Evolutionary conservation across 768 basidiomycete genomes (phyloP).

Genomic region (Podaxis sp.): DNA sequence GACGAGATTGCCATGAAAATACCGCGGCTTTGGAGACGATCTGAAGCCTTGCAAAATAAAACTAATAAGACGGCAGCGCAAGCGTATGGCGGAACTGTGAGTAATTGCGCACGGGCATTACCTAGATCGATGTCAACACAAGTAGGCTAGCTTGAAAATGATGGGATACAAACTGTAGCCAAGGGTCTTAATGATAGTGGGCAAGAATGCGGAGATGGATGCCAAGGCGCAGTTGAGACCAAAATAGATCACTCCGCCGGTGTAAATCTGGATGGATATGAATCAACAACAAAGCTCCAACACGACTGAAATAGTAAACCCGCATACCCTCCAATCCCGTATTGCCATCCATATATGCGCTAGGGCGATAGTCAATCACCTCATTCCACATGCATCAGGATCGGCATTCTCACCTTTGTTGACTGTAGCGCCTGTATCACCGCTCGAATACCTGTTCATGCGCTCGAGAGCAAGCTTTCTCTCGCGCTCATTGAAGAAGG

Average conservation of each 20-base stretch:
- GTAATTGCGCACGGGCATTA: slow-evolving; percentile 64
- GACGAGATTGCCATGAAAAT: slow-evolving; percentile 45
- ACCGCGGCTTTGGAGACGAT: slow-evolving; percentile 62
- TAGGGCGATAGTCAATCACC: slow-evolving; percentile 23
- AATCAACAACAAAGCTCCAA: slow-evolving; percentile 5
- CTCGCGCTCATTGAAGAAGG: slow-evolving; percentile 51
- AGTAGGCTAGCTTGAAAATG: neutral
- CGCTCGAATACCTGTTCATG: slow-evolving; percentile 64
- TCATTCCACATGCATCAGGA: neutral
- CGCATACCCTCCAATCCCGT: slow-evolving; percentile 66
- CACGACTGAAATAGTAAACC: neutral
- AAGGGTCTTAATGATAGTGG: slow-evolving; percentile 76
- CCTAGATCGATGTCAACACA: slow-evolving; percentile 35
- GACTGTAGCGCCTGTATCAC: slow-evolving; percentile 63
- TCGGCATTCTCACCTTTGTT: slow-evolving; percentile 48
- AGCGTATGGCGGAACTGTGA: slow-evolving; percentile 83
- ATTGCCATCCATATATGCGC: slow-evolving; percentile 66
- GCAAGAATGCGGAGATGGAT: slow-evolving; percentile 82
- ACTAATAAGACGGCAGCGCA: slow-evolving; percentile 67
- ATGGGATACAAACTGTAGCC: slow-evolving; percentile 56
- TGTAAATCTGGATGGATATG: slow-evolving; percentile 46
- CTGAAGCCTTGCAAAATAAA: slow-evolving; percentile 59
- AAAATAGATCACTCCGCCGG: slow-evolving; percentile 74
- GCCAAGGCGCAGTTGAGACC: slow-evolving; percentile 74
- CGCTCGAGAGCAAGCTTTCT: slow-evolving; percentile 64